phyloP scores from a whole-genome alignment of 2,329 filamentous ascomycete genomes.

The Huntiella bhutanensis region DNA sequence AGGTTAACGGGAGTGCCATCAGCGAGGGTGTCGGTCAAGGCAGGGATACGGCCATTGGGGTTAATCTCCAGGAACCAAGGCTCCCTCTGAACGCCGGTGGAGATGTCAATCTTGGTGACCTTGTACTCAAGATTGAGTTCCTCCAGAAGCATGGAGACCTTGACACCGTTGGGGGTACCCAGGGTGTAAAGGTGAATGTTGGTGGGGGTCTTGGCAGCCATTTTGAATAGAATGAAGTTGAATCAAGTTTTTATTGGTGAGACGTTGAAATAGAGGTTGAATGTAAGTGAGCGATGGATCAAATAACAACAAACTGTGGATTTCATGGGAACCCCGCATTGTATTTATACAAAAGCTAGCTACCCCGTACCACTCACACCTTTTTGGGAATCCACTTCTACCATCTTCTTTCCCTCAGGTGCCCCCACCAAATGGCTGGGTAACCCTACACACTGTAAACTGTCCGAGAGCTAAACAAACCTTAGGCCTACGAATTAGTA shows the following conservation, averaged over 20 bases:
- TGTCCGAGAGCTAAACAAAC: too few relatives aligned
- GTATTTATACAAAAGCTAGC: too few relatives aligned
- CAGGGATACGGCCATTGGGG: constrained; percentile 81
- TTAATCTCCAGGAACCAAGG: constrained; percentile 83
- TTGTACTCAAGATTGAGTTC: constrained; percentile 73
- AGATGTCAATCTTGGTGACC: constrained; percentile 12
- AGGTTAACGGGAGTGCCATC: constrained; percentile 56
- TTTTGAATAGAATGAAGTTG: constrained; percentile 13
- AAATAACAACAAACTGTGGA: too few relatives aligned
- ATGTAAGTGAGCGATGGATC: neutral
- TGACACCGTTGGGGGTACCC: constrained; percentile 77
- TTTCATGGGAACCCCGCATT: too few relatives aligned
- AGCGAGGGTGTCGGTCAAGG: constrained; percentile 58
- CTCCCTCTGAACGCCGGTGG: constrained; percentile 21
- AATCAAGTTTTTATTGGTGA: neutral
- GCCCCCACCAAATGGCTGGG: too few relatives aligned
- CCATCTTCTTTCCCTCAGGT: too few relatives aligned
- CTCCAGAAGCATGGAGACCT: constrained; percentile 70
- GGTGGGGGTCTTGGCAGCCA: constrained; percentile 27
- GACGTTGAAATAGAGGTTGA: neutral
- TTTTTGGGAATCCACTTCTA: too few relatives aligned
- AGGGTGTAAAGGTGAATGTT: constrained; percentile 68
- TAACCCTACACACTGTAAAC: too few relatives aligned
- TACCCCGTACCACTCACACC: too few relatives aligned
- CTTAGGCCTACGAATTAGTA: too few relatives aligned